Percentiles rank a stretch among this genome's conserved stretches.
phyloP scores from a whole-genome alignment of 2,329 filamentous ascomycete genomes.

The Tolypocladium pustulatum region DNA sequence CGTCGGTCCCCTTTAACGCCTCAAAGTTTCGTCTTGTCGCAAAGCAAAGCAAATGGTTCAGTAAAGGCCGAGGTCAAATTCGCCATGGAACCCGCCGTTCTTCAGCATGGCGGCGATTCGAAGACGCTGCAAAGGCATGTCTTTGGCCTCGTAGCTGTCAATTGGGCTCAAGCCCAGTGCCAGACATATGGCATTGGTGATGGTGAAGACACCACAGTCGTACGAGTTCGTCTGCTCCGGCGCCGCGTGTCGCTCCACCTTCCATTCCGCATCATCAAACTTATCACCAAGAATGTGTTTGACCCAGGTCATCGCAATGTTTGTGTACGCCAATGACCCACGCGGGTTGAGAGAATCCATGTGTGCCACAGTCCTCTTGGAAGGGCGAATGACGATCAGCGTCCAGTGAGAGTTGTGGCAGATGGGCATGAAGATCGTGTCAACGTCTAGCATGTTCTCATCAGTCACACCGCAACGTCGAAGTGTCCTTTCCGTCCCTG shows the following conservation, averaged over 20 bases:
- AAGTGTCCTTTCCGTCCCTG: constrained; percentile 41
- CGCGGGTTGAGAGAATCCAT: constrained; percentile 51
- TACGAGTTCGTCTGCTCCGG: constrained; percentile 54
- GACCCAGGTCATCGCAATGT: constrained; percentile 43
- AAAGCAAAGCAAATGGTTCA: constrained; percentile 7
- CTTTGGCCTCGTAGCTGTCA: constrained; percentile 35
- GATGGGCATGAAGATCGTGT: constrained; percentile 61
- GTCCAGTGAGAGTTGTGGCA: constrained; percentile 61
- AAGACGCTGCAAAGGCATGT: constrained; percentile 50
- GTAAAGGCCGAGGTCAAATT: constrained; percentile 40
- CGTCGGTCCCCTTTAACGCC: not conserved
- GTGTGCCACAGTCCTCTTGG: constrained; percentile 50
- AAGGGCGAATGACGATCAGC: constrained; percentile 54
- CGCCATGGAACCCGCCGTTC: constrained; percentile 54
- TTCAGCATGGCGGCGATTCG: constrained; percentile 56
- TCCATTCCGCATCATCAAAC: constrained; percentile 52
- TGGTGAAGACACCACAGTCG: constrained; percentile 70
- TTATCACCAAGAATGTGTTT: constrained; percentile 40
- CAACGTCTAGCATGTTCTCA: constrained; percentile 52
- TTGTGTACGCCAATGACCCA: constrained; percentile 29
- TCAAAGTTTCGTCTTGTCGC: not conserved
- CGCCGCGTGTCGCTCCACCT: constrained; percentile 34
- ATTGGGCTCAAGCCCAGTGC: constrained; percentile 41
- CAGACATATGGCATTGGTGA: constrained; percentile 60
- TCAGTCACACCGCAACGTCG: constrained; percentile 45